phyloP scores from a whole-genome alignment of 805 yeast genomes.

The Kazachstania taianensis region DNA sequence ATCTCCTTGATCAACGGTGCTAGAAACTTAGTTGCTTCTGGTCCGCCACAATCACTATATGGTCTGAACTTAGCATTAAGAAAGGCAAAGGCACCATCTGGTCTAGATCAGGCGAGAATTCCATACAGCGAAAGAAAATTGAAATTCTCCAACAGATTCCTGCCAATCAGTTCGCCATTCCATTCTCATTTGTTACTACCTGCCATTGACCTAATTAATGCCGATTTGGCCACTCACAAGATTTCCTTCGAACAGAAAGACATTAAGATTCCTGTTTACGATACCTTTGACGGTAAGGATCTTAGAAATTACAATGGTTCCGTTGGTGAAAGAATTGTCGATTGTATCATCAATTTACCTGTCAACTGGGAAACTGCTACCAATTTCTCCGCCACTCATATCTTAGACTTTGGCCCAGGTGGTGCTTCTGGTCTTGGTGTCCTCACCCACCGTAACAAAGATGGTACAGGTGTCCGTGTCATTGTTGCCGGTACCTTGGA shows the following conservation, averaged over 20 bases:
- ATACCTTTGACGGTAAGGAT: conserved; percentile 78
- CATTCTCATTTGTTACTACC: conserved; percentile 77
- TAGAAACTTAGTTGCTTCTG: conserved; percentile 87
- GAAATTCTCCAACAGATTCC: conserved; percentile 84
- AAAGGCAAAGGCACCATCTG: conserved; percentile 89
- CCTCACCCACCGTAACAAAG: conserved; percentile 93
- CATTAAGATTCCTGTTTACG: conserved; percentile 79
- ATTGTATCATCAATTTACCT: conserved; percentile 77
- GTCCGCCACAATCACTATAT: conserved; percentile 96
- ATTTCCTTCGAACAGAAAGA: conserved; percentile 46
- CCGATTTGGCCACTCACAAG: conserved; percentile 52
- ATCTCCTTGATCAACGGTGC: conserved; percentile 93
- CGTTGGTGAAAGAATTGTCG: conserved; percentile 58
- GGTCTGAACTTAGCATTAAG: conserved; percentile 90
- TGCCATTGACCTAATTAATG: conserved; percentile 56
- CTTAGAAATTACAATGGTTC: conserved; percentile 48
- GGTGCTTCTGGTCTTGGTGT: conserved; percentile 95
- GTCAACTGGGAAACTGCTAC: conserved; percentile 95
- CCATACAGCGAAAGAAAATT: conserved; percentile 91
- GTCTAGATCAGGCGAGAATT: conserved; percentile 88
- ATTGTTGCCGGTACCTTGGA: conserved; percentile 90
- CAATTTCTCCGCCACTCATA: conserved; percentile 69
- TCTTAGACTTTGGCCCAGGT: conserved; percentile 97
- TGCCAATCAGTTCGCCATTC: conserved; percentile 95
- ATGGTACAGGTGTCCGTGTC: conserved; percentile 94